Conservation (phyloP, 164 flowering plant genomes). For the Liquidambar formosana region DNA sequence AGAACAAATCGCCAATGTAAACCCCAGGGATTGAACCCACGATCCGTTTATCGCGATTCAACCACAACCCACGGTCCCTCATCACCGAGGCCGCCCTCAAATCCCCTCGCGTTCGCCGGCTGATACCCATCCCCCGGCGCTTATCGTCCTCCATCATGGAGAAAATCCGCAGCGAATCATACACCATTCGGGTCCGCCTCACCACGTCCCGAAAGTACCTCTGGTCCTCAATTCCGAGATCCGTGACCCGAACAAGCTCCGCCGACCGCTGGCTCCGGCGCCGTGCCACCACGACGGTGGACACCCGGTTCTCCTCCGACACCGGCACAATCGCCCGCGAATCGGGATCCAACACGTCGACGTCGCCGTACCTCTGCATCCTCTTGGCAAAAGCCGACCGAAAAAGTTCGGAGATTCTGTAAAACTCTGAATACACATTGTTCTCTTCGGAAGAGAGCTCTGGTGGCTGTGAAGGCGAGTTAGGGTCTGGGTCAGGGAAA, state of each 20-base stretch:
- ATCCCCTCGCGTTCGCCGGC: conserved; percentile 46
- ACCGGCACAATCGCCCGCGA: conserved; percentile 53
- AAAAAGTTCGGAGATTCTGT: conserved; percentile 60
- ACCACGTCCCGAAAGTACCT: conserved; percentile 54
- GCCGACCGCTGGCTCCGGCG: conserved; percentile 34
- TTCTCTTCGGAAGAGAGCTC: conserved; percentile 10
- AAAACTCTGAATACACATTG: conserved; percentile 54
- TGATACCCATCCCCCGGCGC: conserved; percentile 9
- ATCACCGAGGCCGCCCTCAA: conserved; percentile 52
- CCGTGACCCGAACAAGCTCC: conserved; percentile 69
- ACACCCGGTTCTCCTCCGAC: conserved; percentile 11
- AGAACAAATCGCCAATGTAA: conserved; percentile 73
- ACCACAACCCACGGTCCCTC: conserved; percentile 60
- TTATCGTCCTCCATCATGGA: conserved; percentile 41
- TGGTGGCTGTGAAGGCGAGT: conserved; percentile 7
- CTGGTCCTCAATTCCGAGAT: conserved; percentile 45
- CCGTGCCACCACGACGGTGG: conserved; percentile 11
- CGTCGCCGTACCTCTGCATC: conserved; percentile 18
- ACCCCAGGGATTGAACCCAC: conserved; percentile 86
- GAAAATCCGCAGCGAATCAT: conserved; percentile 62
- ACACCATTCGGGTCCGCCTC: conserved; percentile 59
- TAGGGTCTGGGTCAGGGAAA: conserved; percentile 5
- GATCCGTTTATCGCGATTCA: conserved; percentile 73
- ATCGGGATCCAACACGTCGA: conserved; percentile 25
- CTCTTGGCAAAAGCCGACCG: conserved; percentile 50